These are phyloP conservation scores for Didymella pinodella DNA, from an alignment of 2,329 filamentous ascomycete genomes.

Conservation along the genomic window DNA sequence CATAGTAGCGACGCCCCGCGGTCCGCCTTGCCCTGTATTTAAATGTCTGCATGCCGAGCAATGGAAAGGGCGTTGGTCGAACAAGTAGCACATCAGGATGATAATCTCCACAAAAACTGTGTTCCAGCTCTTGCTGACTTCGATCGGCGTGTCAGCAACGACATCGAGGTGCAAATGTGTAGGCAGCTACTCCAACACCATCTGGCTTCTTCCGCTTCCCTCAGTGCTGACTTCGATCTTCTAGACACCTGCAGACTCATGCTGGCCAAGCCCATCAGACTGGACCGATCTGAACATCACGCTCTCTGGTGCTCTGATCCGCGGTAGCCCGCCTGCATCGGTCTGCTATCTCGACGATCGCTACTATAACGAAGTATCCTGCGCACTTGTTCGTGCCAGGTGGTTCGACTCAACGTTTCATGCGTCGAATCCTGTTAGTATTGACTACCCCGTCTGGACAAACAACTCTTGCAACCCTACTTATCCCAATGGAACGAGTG, in stretches of 20 bases:
- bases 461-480: slow-evolving; percentile 45
- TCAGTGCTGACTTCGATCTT: too few species aligned
- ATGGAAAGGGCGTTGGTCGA: background rate
- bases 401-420: slow-evolving; percentile 44
- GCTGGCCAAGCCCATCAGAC: slow-evolving; percentile 34
- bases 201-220: background rate
- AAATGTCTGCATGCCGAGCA: background rate
- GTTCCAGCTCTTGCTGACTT: background rate
- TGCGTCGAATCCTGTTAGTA: slow-evolving; percentile 36
- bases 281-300: slow-evolving; percentile 35
- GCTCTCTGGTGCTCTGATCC: slow-evolving; percentile 32
- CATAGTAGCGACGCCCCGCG: background rate
- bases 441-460: slow-evolving; percentile 41
- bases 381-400: slow-evolving; percentile 28
- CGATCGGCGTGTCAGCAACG: slow-evolving; percentile 1
- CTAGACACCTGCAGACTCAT: slow-evolving; percentile 27
- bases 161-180: slow-evolving; percentile 33
- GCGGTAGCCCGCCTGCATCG: slow-evolving; percentile 32
- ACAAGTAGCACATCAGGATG: background rate
- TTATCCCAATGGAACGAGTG: slow-evolving; percentile 40
- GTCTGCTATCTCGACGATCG: slow-evolving; percentile 39
- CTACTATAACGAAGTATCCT: slow-evolving; percentile 33
- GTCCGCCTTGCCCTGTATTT: background rate
- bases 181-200: background rate
- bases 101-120: background rate